These are phyloP conservation scores for Penicillium maclennaniae DNA, from an alignment of 495 filamentous ascomycete species.

Conservation along the genomic window DNA sequence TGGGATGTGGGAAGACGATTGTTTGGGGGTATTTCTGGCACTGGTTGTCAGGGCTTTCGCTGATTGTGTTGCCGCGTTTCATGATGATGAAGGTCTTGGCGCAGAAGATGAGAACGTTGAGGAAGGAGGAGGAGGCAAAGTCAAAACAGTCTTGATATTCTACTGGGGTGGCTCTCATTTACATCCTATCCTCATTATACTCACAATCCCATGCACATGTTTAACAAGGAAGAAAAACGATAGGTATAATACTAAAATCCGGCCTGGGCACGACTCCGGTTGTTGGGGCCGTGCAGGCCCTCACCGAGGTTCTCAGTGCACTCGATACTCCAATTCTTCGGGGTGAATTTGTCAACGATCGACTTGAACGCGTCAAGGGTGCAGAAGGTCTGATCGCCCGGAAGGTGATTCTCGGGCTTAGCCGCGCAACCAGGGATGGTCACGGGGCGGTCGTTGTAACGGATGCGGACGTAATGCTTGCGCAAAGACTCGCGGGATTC, in stretches of 20 bases:
- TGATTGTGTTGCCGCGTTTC: slow-evolving; percentile 21
- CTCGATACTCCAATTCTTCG: slow-evolving; percentile 69
- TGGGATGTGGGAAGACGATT: slow-evolving; percentile 26
- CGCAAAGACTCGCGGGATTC: slow-evolving; percentile 48
- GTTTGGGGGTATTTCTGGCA: slow-evolving; percentile 30
- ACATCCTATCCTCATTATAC: slow-evolving; percentile 5
- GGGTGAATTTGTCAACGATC: slow-evolving; percentile 87
- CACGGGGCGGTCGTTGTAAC: slow-evolving; percentile 84
- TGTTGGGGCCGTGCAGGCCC: slow-evolving; percentile 37
- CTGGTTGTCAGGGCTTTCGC: slow-evolving; percentile 19
- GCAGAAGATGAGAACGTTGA: slow-evolving; percentile 13
- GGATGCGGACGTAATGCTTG: slow-evolving; percentile 84
- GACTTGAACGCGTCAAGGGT: slow-evolving; percentile 88
- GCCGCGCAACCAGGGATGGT: slow-evolving; percentile 74
- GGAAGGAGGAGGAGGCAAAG: slow-evolving; percentile 5
- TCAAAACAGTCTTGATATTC: neutral
- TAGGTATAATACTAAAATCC: slow-evolving; percentile 31
- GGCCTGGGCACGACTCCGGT: slow-evolving; percentile 29
- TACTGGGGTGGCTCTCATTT: slow-evolving; percentile 3
- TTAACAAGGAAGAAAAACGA: neutral
- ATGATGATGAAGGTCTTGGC: slow-evolving; percentile 17
- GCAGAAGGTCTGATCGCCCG: slow-evolving; percentile 88
- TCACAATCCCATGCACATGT: slow-evolving; percentile 11
- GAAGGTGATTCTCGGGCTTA: slow-evolving; percentile 71
- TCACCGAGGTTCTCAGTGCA: slow-evolving; percentile 64